Percentiles rank a stretch among this genome's conserved stretches.
Conservation (phyloP, 306 rosid species). For the Citrullus amarus region DNA sequence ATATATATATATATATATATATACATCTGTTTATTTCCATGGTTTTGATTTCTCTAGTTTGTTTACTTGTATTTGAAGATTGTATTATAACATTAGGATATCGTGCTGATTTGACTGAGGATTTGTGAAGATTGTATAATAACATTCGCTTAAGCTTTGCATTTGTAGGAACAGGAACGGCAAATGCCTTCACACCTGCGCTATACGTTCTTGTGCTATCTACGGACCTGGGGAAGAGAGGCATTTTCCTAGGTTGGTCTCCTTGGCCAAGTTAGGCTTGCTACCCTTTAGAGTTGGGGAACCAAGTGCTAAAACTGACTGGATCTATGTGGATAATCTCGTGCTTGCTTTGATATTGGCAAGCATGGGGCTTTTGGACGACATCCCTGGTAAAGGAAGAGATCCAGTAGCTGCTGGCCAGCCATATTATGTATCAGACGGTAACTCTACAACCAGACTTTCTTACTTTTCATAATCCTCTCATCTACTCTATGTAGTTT, state of each 20-base stretch:
- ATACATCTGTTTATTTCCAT: not conserved
- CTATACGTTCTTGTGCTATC: constrained; percentile 84
- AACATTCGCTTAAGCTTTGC: not conserved
- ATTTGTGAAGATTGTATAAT: not conserved
- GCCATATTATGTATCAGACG: constrained; percentile 85
- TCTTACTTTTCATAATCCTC: not conserved
- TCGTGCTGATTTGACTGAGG: not conserved
- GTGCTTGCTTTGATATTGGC: constrained; percentile 81
- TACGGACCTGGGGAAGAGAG: constrained; percentile 96
- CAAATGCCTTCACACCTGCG: constrained; percentile 60
- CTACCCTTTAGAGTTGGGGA: constrained; percentile 60
- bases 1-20: not conserved
- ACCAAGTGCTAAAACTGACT: constrained; percentile 59
- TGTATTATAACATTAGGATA: not conserved
- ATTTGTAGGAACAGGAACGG: constrained; percentile 37
- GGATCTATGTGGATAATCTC: constrained; percentile 85
- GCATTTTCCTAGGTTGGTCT: constrained; percentile 72
- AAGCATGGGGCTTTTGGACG: constrained; percentile 90
- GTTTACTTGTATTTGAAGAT: not conserved
- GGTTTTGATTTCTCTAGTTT: not conserved
- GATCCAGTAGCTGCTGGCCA: constrained; percentile 82
- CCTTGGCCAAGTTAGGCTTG: constrained; percentile 67
- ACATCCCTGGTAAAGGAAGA: constrained; percentile 29
- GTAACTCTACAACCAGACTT: constrained; percentile 23
- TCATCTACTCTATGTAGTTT: not conserved